A percentile compares a stretch with the other conserved stretches of the same genome.
Evolutionary conservation across 2,329 filamentous ascomycete species (phyloP).

Genomic region (Onygenales sp.): DNA sequence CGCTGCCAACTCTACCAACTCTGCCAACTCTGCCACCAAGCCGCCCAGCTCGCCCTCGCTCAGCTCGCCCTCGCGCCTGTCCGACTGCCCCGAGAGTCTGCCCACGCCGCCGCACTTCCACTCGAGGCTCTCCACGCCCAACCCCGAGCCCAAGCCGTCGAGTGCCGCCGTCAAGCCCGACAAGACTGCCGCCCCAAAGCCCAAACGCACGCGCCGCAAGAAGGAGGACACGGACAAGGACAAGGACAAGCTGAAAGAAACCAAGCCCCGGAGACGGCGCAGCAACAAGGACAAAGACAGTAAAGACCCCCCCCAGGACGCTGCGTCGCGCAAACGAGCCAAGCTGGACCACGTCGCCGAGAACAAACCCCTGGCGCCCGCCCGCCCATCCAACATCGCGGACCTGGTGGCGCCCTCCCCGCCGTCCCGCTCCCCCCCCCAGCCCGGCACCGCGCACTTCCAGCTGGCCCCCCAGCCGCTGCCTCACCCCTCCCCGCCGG

Average conservation of each 20-base stretch:
- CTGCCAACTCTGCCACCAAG: neutral
- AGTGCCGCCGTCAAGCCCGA: conserved; percentile 17
- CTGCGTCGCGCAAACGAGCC: conserved; percentile 37
- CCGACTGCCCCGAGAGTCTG: conserved; percentile 8
- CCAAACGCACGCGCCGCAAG: conserved; percentile 28
- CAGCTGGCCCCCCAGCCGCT: neutral
- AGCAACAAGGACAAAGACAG: conserved; percentile 5
- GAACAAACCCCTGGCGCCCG: conserved; percentile 14
- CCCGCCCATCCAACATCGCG: conserved; percentile 31
- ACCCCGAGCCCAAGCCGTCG: conserved; percentile 1
- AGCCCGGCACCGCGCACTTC: neutral
- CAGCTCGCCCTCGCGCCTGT: conserved; percentile 1
- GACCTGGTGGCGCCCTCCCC: conserved; percentile 25
- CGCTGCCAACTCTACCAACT: no score
- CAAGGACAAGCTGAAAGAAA: conserved; percentile 4
- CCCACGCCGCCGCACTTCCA: conserved; percentile 7
- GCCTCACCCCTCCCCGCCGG: conserved; percentile 10
- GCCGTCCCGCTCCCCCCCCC: conserved; percentile 2
- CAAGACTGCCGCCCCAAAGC: conserved; percentile 11
- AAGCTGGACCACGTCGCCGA: conserved; percentile 29
- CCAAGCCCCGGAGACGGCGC: conserved; percentile 8
- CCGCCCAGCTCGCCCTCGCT: neutral
- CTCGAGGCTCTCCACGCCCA: neutral
- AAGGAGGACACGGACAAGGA: conserved; percentile 26
- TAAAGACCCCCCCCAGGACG: conserved; percentile 10